Evolutionary conservation across 2,329 filamentous ascomycete genomes (phyloP).

Genomic region (Microascus cirrosus): DNA sequence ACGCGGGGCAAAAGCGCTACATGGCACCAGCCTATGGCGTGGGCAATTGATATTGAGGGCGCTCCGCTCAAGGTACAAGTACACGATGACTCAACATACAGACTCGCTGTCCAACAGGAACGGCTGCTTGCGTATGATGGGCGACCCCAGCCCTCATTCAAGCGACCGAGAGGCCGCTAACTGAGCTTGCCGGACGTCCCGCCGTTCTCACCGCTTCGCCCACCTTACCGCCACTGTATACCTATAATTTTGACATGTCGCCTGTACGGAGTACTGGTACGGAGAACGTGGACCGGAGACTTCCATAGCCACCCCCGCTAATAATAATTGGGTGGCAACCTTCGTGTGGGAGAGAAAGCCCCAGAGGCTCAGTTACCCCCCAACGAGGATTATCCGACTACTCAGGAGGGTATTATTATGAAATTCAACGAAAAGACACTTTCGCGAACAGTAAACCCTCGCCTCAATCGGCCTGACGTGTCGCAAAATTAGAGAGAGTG

Average conservation of each 20-base stretch:
- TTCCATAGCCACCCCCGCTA: not conserved
- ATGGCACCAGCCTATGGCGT: not conserved
- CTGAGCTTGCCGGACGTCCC: not conserved
- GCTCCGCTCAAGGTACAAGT: not conserved
- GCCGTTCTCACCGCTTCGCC: not conserved
- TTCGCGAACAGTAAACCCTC: not conserved
- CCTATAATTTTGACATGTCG: not conserved
- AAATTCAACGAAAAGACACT: not conserved
- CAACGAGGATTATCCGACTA: not conserved
- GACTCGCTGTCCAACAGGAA: not conserved
- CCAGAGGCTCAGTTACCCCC: not conserved
- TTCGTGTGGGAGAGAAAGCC: not conserved
- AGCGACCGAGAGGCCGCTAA: not conserved
- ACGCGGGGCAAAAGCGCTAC: not conserved
- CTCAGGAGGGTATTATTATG: not conserved
- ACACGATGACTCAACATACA: not conserved
- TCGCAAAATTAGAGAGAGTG: not conserved
- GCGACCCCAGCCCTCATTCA: not conserved
- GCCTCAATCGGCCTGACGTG: not conserved
- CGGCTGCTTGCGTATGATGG: not conserved
- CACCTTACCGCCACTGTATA: not conserved
- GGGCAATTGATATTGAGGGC: not conserved
- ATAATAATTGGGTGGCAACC: not conserved
- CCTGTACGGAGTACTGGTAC: not conserved
- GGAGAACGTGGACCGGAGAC: not conserved